Percentiles rank a stretch among this genome's conserved stretches.
Evolutionary conservation across 176 grass and related monocot genomes (phyloP).

Genomic region (Metroxylon sagu): DNA sequence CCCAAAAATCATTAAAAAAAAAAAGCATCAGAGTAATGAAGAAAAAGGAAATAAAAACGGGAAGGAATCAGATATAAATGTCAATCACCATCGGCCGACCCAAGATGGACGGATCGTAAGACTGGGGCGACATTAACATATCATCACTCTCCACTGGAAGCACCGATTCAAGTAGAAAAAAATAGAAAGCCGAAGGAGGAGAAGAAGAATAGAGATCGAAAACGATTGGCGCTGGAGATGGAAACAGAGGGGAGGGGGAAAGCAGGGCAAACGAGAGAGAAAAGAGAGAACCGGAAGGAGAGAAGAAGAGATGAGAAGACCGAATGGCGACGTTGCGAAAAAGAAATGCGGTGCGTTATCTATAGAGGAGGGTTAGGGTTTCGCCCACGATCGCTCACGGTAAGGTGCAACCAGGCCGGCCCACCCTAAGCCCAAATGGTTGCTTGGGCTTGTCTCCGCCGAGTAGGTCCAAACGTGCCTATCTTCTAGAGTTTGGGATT

Average conservation of each 20-base stretch:
- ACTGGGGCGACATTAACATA: constrained; percentile 63
- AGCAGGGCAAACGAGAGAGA: too few species aligned
- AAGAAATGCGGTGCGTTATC: neutral
- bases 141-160: constrained; percentile 38
- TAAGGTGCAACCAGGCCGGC: too few species aligned
- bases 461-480: too few species aligned
- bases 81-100: constrained; percentile 48
- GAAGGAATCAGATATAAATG: constrained; percentile 46
- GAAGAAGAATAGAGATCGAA: too few species aligned
- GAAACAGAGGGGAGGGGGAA: neutral
- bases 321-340: too few species aligned
- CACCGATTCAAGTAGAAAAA: neutral
- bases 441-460: too few species aligned
- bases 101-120: constrained; percentile 33
- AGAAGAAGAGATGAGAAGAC: too few species aligned
- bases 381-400: neutral
- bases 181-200: neutral
- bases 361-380: constrained; percentile 3
- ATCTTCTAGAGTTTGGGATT: too few species aligned
- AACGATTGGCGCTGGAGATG: neutral
- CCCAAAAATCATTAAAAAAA: too few species aligned
- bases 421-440: too few species aligned
- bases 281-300: too few species aligned
- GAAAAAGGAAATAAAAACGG: too few species aligned
- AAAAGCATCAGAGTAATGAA: neutral